Base-by-base conservation (phyloP, 2,329 filamentous ascomycete species). In the Pezicula carpinea region DNA sequence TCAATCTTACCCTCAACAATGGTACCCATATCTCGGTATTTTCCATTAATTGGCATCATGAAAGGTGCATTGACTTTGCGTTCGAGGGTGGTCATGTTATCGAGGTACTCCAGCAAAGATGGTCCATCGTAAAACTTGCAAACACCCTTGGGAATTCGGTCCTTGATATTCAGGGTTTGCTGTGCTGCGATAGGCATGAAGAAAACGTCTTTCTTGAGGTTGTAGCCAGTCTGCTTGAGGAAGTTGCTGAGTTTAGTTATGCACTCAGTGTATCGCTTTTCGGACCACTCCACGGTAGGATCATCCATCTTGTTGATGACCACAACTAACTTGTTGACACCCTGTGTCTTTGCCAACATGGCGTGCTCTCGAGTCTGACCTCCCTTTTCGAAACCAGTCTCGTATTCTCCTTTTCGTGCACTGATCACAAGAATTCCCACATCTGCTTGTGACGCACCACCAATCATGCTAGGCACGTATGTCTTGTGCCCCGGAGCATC, bases 291-390 rank as follows among this genome's bases (percentile, higher is more conserved):
- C 43, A 99, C 95, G 3, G 93, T 99, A 10, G 85, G 76, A 65
- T 99, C 93, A 65, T 99, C 93, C 95, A 99, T 99, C 78, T 99
- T 99, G 81, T 99, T 99, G 66, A 96, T 91, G 44, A 80, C 93
- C 23, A 99, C 85, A 39, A 97, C 77, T 47, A 99, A 79, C 73
- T 96, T 96, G 77, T 95, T 95, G 50, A 99, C 93, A 70, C 93
- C 93, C 66, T 96, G 92, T 1, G 95, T 99, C 73, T 97, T 96
- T 58, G 95, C 95, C 64, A 99, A 78, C 76, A 99, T 89, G 47
- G 95, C 93, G 70, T 97, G 92, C 79, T 99, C 93, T 65, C 93
- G 82, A 45, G 93, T 99, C 69, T 99, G 93, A 32, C 93, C 92
- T 53, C 93, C 93, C 74, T 86, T 87, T 61, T 99, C 93, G 66